Evolutionary conservation across 1,284 basidiomycete genomes (phyloP), one percentile per base, ranked within the genome.

Genomic region (Clitocybe nebularis): DNA sequence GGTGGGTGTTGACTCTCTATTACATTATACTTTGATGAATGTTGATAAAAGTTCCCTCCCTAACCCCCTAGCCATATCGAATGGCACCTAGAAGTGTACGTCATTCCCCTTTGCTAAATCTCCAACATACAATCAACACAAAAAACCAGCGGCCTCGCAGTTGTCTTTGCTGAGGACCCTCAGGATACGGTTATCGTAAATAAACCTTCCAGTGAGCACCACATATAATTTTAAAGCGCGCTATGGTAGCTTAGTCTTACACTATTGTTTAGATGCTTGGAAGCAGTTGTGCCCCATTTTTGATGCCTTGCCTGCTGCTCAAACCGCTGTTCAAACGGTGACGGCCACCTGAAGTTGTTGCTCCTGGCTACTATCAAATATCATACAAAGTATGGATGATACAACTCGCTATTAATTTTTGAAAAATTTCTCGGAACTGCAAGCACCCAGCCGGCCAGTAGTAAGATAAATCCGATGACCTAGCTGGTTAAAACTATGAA

Each of bases 31-130:
- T n/a, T n/a, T n/a, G n/a, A n/a, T n/a, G n/a, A n/a, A n/a, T n/a
- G n/a, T n/a, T n/a, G n/a, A n/a, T n/a, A 28, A 14, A 22, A 6
- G 10, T 34, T 34, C 8, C 32, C 37, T 44, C 16, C 17, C 26
- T 29, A 38, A 36, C 36, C 21, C 6, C 22, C 8, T 16, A 51
- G 50, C 48, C 56, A 55, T 29, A 47, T 57, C 25, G 52, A 54
- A 24, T 53, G 54, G 45, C 54, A 58, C 47, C 46, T 59, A 6
- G 47, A 51, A 4, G 35, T 46, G 58, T 60, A 44, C 45, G 55
- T 42, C 29, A 14, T 32, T 17, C 7, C 3, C 11, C 4, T 3
- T 8, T 13, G 19, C 5, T 16, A 32, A 11, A 7, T 16, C 11
- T 8, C 29, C 19, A 32, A 32, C 29, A 16, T 32, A 32, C 2